phyloP scores from a whole-genome alignment of 768 basidiomycete species.

The Phanerochaete carnosa region DNA sequence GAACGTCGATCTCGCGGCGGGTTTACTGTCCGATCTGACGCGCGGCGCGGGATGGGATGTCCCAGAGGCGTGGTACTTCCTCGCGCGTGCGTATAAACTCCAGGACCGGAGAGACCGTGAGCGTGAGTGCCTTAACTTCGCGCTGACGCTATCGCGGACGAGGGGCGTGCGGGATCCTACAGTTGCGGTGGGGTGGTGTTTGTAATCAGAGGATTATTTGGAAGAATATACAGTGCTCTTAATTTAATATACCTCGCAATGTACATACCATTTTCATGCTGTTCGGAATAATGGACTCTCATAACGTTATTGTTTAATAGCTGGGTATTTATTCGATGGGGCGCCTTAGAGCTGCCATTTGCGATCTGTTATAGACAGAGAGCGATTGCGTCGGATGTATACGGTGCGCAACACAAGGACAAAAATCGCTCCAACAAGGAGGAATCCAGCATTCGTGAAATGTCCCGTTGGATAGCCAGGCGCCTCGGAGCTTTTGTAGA shows the following conservation, averaged over 20 bases:
- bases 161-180: constrained; percentile 63
- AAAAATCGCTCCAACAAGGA: constrained; percentile 20
- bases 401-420: constrained; percentile 11
- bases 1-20: constrained; percentile 79
- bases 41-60: constrained; percentile 85
- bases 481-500: constrained; percentile 27
- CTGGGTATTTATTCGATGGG: too few relatives aligned
- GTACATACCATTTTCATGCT: neutral
- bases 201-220: constrained; percentile 24
- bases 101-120: constrained; percentile 72
- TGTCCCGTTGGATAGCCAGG: constrained; percentile 33
- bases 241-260: constrained; percentile 1
- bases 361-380: constrained; percentile 8
- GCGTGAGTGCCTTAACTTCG: constrained; percentile 69
- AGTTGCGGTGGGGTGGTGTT: constrained; percentile 65
- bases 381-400: constrained; percentile 16
- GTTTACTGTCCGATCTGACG: constrained; percentile 73
- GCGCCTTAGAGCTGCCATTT: constrained; percentile 14
- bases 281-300: neutral
- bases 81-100: constrained; percentile 76
- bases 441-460: constrained; percentile 30
- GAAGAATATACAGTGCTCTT: neutral
- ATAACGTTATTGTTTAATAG: too few relatives aligned
- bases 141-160: constrained; percentile 60
- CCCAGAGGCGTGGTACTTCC: constrained; percentile 92